Evolutionary conservation across 2,329 filamentous ascomycete genomes (phyloP).

Genomic region (Epichloe uncinata): DNA sequence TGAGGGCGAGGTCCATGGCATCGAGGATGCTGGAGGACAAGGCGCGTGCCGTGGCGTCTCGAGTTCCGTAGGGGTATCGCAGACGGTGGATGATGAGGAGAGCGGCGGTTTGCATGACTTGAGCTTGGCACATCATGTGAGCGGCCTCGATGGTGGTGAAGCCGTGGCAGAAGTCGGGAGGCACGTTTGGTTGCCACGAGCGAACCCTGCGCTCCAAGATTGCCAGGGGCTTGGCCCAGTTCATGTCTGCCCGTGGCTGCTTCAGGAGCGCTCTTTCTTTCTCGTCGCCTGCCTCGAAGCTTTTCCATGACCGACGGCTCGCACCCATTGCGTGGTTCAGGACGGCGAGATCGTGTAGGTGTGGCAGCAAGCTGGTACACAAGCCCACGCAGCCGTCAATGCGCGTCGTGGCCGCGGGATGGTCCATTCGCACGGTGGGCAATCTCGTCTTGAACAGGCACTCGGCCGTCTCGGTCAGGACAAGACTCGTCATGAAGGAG

Average conservation of each 20-base stretch:
- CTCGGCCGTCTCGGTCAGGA: slow-evolving; percentile 12
- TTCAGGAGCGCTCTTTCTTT: too few relatives aligned
- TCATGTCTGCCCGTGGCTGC: not conserved
- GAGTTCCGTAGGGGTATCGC: slow-evolving; percentile 8
- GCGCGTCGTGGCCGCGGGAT: slow-evolving; percentile 3
- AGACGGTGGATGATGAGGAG: slow-evolving; percentile 14
- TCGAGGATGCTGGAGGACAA: slow-evolving; percentile 11
- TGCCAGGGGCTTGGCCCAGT: not conserved
- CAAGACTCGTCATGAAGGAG: slow-evolving; percentile 9
- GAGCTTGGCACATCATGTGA: slow-evolving; percentile 17
- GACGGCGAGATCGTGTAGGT: slow-evolving; percentile 13
- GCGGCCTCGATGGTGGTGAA: slow-evolving; percentile 12
- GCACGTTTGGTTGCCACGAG: slow-evolving; percentile 12
- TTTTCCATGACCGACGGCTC: not conserved
- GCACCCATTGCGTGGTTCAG: slow-evolving; percentile 10
- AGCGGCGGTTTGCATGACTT: slow-evolving; percentile 11
- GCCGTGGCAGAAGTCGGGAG: slow-evolving; percentile 8
- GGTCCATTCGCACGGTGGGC: slow-evolving; percentile 11
- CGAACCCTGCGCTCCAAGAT: slow-evolving; percentile 7
- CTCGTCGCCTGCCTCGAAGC: not conserved
- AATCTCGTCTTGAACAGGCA: slow-evolving; percentile 11
- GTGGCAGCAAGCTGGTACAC: slow-evolving; percentile 12
- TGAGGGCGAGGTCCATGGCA: slow-evolving; percentile 11
- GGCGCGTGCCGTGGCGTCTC: not conserved
- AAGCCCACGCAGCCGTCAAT: slow-evolving; percentile 16